Base-by-base conservation (phyloP, 495 filamentous ascomycete genomes). In the Geoglossum glabrum region DNA sequence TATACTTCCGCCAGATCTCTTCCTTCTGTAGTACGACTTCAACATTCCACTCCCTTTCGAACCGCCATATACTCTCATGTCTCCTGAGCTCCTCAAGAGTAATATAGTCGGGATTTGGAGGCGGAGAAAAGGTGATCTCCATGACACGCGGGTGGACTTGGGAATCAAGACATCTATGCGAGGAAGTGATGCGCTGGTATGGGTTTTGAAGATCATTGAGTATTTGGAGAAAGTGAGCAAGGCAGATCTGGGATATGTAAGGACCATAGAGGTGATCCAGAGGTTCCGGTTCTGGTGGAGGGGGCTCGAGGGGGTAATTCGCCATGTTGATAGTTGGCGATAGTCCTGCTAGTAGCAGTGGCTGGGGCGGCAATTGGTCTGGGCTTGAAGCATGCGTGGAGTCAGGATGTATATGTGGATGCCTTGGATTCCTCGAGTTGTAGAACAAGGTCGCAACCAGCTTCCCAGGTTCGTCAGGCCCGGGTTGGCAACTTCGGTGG, bases 21-120 rank as follows among this genome's bases (percentile, higher is more conserved):
- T 89, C 84, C 49, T 64, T 62, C 66, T 88, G 83, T 54, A 93
- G 71, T 10, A 83, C 79, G 10, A 87, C 80, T 64, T 95, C 87
- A 33, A 93, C 79, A 62, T 87, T 87, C 86, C 86, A 92, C 68
- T 90, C 84, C 30, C 78, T 75, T 75, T 92, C 86, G 61, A 90
- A 90, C 17, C 80, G 75, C 73, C 83, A 86, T 59, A 94, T 78
- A 45, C 81, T 76, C 70, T 90, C 86, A 65, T 90, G 81, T 63
- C 84, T 83, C 49, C 87, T 76, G 38, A 89, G 70, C 59, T 85
- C 81, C 27, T 71, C 72, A 34, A 89, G 77, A 2, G 79, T 74
- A 45, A 89, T 76, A 59, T 83, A 87, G 49, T 79, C 73, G 0
- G 79, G 77, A 55, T 80, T 78, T 21, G 82, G 82, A 5, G 79